A percentile compares a stretch with the other conserved stretches of the same genome.
phyloP scores from a whole-genome alignment of 116 monocot genomes.

The Trichopus zeylanicus region DNA sequence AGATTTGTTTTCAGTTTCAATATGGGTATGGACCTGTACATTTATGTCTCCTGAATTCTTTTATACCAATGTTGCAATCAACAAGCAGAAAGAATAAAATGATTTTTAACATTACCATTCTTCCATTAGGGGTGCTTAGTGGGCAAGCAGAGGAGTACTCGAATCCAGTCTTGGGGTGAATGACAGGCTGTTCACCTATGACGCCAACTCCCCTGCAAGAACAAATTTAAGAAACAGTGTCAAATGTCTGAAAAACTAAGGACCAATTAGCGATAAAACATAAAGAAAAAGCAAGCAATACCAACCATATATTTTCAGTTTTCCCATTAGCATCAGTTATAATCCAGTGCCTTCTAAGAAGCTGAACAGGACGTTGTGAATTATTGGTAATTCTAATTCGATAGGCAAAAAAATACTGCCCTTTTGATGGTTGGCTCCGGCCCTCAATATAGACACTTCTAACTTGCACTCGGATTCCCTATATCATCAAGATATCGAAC shows the following conservation, averaged over 20 bases:
- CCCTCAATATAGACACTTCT: constrained; percentile 80
- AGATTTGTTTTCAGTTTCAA: too few relatives aligned
- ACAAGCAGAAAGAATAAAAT: not conserved
- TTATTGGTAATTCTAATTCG: constrained; percentile 91
- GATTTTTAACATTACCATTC: constrained; percentile 67
- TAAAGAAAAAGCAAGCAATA: too few relatives aligned
- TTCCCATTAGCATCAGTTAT: constrained; percentile 84
- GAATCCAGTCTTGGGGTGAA: constrained; percentile 75
- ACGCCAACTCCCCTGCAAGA: constrained; percentile 77
- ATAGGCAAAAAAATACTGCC: constrained; percentile 88
- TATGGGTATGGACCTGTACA: too few relatives aligned
- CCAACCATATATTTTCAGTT: constrained; percentile 85
- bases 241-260: too few relatives aligned
- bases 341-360: constrained; percentile 96
- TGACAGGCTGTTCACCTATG: constrained; percentile 88
- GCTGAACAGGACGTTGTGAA: constrained; percentile 71
- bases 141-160: constrained; percentile 88
- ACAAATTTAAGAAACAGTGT: not conserved
- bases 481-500: constrained; percentile 6
- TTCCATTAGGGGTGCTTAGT: constrained; percentile 73
- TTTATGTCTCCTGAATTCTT: too few relatives aligned
- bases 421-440: constrained; percentile 66
- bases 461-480: constrained; percentile 98
- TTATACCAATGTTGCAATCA: too few relatives aligned
- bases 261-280: too few relatives aligned